These are phyloP conservation scores for Aspergillus sp. DNA, from an alignment of 2,329 filamentous ascomycete species.

Conservation along the genomic window DNA sequence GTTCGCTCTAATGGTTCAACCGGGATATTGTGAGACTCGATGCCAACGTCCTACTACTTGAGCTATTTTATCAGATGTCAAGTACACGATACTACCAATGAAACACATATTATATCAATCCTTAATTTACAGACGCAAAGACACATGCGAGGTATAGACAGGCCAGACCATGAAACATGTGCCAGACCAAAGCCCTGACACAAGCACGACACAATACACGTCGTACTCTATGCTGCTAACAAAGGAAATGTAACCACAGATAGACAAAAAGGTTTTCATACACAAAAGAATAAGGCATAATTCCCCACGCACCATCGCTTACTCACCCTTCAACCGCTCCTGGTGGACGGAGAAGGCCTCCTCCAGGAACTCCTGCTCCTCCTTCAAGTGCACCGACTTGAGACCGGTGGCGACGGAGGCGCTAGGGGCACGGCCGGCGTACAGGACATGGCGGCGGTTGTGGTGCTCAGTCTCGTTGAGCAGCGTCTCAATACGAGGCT, in stretches of 20 bases:
- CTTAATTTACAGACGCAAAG: conserved; percentile 24
- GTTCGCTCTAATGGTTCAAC: no score
- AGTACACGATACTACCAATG: no score
- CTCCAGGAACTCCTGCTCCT: conserved; percentile 80
- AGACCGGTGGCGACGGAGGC: conserved; percentile 91
- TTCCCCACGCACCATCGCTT: conserved; percentile 22
- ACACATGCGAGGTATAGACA: conserved; percentile 30
- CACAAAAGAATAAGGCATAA: conserved; percentile 27
- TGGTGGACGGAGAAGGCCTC: conserved; percentile 63
- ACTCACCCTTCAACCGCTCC: conserved; percentile 66
- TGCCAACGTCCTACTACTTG: not conserved
- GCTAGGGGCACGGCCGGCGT: conserved; percentile 89
- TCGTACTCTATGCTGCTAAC: conserved; percentile 15
- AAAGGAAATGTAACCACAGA: conserved; percentile 12
- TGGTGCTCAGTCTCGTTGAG: conserved; percentile 88
- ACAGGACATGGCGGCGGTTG: conserved; percentile 94
- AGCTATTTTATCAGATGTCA: no score
- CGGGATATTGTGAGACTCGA: no score
- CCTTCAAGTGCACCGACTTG: conserved; percentile 84
- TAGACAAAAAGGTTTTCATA: conserved; percentile 16
- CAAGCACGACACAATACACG: conserved; percentile 20
- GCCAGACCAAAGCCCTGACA: conserved; percentile 20
- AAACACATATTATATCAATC: conserved; percentile 21
- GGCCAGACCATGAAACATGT: conserved; percentile 14
- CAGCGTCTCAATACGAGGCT: conserved; percentile 94